Conservation (phyloP, 345 rosid species). For the Pugionium cornutum region DNA sequence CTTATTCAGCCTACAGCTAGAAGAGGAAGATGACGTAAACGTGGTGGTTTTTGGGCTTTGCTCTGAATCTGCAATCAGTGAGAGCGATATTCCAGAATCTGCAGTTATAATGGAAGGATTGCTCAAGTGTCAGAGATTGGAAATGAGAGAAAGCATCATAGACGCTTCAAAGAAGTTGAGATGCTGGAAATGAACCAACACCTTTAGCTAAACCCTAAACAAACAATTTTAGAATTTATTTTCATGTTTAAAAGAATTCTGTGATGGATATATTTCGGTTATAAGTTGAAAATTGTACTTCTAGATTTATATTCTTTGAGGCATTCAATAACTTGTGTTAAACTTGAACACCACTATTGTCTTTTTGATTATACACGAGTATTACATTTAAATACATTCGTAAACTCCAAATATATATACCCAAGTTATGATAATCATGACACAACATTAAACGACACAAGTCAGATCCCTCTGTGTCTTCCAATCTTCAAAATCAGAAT, state of each 20-base stretch:
- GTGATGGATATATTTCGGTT: not conserved
- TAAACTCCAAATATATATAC: too few relatives aligned
- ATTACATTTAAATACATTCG: too few relatives aligned
- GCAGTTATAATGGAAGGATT: conserved; percentile 52
- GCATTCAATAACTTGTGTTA: too few relatives aligned
- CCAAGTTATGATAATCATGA: too few relatives aligned
- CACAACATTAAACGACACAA: too few relatives aligned
- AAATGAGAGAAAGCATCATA: conserved; percentile 56
- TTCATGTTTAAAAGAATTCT: not conserved
- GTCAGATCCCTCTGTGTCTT: too few relatives aligned
- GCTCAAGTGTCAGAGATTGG: conserved; percentile 52
- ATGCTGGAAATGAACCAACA: conserved; percentile 45
- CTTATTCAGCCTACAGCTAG: conserved; percentile 73
- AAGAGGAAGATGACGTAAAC: conserved; percentile 87
- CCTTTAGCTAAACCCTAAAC: not conserved
- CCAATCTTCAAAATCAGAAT: too few relatives aligned
- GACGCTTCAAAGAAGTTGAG: conserved; percentile 64
- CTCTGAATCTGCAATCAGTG: conserved; percentile 46
- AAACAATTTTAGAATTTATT: not conserved
- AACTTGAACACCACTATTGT: too few relatives aligned
- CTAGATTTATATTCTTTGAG: too few relatives aligned
- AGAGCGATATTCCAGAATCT: conserved; percentile 52
- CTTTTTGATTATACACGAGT: too few relatives aligned
- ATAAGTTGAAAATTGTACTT: not conserved
- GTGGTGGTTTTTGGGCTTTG: conserved; percentile 67